Base-by-base conservation (phyloP, 2,329 filamentous ascomycete genomes). In the Tothia fuscella region DNA sequence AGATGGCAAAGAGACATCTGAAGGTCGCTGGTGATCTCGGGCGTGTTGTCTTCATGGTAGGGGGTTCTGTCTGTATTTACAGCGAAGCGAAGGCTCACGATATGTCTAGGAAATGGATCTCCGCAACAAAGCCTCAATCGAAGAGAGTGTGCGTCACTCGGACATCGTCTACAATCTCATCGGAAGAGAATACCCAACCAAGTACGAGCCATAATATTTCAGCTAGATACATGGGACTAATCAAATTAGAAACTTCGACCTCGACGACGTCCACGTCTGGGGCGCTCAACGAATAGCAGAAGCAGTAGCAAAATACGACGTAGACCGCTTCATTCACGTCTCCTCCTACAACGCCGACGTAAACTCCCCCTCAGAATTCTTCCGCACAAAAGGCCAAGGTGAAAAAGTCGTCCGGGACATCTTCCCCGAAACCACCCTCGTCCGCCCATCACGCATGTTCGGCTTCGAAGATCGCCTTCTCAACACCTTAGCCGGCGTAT, bases 111-210 rank as follows among this genome's bases (percentile, higher is more conserved):
- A 98, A 75, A 93, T 85, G 64, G 91, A 98, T 57, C 72, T 98
- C 47, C 80, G 79, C 57, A 98, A 98, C 65, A 96, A 87, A 31
- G 73, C 82, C 52, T 96, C 89, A 22, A 91, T 98, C 54, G 91
- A 98, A 61, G 88, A 94, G 65, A 91, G 85, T 56, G 88, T 98
- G 41, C 77, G 91, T 55, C 91, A 98, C 64, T 96, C 89, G 31
- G 91, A 98, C 59, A 82, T 95, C 48, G 91, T 98, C 50, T 94
- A 93, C 72, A 98, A 98, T 66, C 71, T 98, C 53, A 74, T 95
- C 56, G 91, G 91, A 50, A 82, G 89, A 49, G 82, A 89, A 62
- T 96, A 96, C 62, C 84, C 89, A 49, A 98, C 91, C 53, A 98
- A 98, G 84, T 87, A 68, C 54, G 72, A 59, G 24, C 38, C n/a